Evolutionary conservation across 768 basidiomycete species (phyloP), one percentile per base, ranked within the genome.

Genomic region (Tremella mesenterica): DNA sequence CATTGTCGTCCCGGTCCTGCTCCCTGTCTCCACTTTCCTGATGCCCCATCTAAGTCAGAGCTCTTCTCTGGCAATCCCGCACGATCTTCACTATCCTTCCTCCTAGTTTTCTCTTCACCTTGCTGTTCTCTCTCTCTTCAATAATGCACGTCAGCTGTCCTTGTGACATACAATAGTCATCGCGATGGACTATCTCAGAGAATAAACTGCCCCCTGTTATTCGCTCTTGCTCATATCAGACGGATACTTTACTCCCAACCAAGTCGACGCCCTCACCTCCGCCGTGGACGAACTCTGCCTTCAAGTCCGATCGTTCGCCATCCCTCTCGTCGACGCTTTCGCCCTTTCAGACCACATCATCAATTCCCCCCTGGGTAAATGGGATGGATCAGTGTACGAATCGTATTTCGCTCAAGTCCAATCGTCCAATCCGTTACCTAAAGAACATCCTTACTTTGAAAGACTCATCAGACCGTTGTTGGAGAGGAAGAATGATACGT

Each of bases 311-410:
- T 52, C 52, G 16, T 59, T 70, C 8, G 72, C 72, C 29, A 64
- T 69, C 44, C 67, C 73, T 16, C 60, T 74, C 27, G 57, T 73
- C 29, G 73, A 74, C 60, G 50, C 71, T 7, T 74, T 74, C 52
- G 72, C 73, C 0, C 59, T 73, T 8, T 62, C 59, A 21, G 72
- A 73, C 50, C 72, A 73, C 54, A 67, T 67, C 47, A 68, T 76
- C 65, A 77, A 77, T 60, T 75, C 74, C 6, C 75, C 76, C n/a
- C 66, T 77, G 3, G 76, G 76, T 14, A 63, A 70, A 31, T 74
- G 73, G 63, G 73, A 75, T 56, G 76, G 76, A 18, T 64, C 75
- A 45, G 66, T 77, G 31, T 77, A 77, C 72, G 69, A 73, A 34
- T 69, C 69, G 26, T 77, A 77, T 66, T 76, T 75, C 57, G 67